Conservation (phyloP, 768 basidiomycete genomes). For the Tricholoma bakamatsutake region DNA sequence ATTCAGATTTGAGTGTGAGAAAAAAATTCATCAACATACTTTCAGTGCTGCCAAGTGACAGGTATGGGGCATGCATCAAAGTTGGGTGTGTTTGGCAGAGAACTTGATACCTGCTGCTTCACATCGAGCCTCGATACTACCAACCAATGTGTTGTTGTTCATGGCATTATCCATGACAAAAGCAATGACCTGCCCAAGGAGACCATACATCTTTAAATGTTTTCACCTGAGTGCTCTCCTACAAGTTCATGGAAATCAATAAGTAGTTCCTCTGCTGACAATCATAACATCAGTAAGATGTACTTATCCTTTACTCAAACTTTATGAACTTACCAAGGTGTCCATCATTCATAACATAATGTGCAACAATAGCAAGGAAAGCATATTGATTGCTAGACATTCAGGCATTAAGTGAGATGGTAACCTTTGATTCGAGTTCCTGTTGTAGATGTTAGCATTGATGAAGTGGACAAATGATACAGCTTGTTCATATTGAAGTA, state of each 20-base stretch:
- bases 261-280: slow-evolving; percentile 24
- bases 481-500: not conserved
- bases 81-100: slow-evolving; percentile 14
- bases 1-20: slow-evolving; percentile 9
- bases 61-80: slow-evolving; percentile 33
- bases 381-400: slow-evolving; percentile 19
- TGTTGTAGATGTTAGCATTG: not conserved
- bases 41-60: slow-evolving; percentile 30
- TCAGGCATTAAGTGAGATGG: no score
- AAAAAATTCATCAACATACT: slow-evolving; percentile 8
- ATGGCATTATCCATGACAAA: slow-evolving; percentile 31
- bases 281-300: slow-evolving; percentile 3
- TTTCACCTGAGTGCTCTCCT: slow-evolving; percentile 28
- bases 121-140: slow-evolving; percentile 13
- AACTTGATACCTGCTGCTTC: slow-evolving; percentile 17
- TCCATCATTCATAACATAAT: slow-evolving; percentile 17
- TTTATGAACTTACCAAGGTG: slow-evolving; percentile 9
- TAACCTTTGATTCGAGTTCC: slow-evolving; percentile 11
- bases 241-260: slow-evolving; percentile 31
- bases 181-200: slow-evolving; percentile 19
- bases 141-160: slow-evolving; percentile 30
- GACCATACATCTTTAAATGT: slow-evolving; percentile 24
- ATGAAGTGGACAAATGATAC: not conserved
- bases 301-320: not conserved
- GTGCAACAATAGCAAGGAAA: slow-evolving; percentile 18